Base-by-base conservation (phyloP, 2,329 filamentous ascomycete genomes). In the Xylariaceae sp. region DNA sequence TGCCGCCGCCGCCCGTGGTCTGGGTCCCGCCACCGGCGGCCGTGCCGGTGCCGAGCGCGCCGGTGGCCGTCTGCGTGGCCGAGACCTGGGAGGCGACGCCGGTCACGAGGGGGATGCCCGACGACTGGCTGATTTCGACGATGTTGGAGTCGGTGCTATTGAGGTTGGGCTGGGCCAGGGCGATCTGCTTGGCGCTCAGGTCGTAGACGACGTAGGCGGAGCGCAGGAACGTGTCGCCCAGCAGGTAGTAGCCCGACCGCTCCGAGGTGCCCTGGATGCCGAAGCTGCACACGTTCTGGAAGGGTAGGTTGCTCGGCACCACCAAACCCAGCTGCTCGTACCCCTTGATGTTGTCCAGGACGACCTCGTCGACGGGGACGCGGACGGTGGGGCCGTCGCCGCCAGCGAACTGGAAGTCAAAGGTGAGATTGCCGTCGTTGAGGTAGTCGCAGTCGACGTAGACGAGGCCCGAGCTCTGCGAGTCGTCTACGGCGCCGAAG, bases 171-270 rank as follows among this genome's bases (percentile, higher is more conserved):
- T 70, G 70, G 10, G 70, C 70, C 4, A 76, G 48, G 37, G 58
- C 69, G 34, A 77, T 58, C 54, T 70, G 56, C 45, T 67, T 49
- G 52, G 71, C 65, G 34, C 56, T 58, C 26, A 74, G 50, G 45
- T 76, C 70, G 49, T 73, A 75, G 34, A 74, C 70, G 32, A 72
- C 67, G 47, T 76, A 76, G 9, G 65, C 64, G 18, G 59, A 61
- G 12, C 66, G 60, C 31, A 70, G 47, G 42, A 70, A 68, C 4
- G 61, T 65, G 45, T 68, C 65, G 28, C 67, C 67, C 3, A 70
- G 59, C 11, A 69, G 55, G 17, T 63, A 66, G 36, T 52, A 49
- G 27, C 46, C 50, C 13, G 59, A 51, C n/a, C n/a, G n/a, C n/a
- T n/a, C n/a, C n/a, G n/a, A n/a, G 34, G 55, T 62, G 9, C 45